These are phyloP conservation scores for Zanthoxylum bungeanum DNA, from an alignment of 345 rosid genomes.

Conservation along the genomic window DNA sequence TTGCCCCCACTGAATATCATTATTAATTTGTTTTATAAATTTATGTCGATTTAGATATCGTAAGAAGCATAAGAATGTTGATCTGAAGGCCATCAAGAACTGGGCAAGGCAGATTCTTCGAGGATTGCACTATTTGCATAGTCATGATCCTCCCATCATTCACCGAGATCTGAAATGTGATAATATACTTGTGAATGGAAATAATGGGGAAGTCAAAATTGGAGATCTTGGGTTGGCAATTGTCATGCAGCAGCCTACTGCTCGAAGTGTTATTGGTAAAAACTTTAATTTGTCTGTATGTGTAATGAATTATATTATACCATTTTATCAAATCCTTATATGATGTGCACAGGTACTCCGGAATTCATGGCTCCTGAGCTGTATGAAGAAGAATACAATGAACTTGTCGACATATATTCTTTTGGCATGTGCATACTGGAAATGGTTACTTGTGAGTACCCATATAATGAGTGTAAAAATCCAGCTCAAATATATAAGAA, in stretches of 20 bases:
- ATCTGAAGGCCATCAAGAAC: conserved; percentile 72
- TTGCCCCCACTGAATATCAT: conserved; percentile 8
- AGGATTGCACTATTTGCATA: conserved; percentile 66
- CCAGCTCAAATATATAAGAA: conserved; percentile 81
- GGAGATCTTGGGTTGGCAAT: conserved; percentile 89
- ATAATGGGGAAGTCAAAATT: conserved; percentile 79
- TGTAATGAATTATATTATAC: too few species aligned
- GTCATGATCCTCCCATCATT: conserved; percentile 64
- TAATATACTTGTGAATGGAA: conserved; percentile 79
- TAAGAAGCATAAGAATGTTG: conserved; percentile 68
- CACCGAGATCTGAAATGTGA: conserved; percentile 89
- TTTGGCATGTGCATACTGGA: conserved; percentile 88
- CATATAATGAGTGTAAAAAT: conserved; percentile 76
- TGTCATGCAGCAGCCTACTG: conserved; percentile 76
- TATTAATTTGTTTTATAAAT: conserved; percentile 1
- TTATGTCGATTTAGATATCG: conserved; percentile 42
- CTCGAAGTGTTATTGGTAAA: conserved; percentile 74
- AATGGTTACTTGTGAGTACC: conserved; percentile 79
- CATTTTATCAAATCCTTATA: not conserved
- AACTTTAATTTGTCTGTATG: not conserved
- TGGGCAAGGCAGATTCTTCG: conserved; percentile 82
- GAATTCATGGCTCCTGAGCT: conserved; percentile 97
- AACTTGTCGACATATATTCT: conserved; percentile 78
- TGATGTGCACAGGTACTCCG: conserved; percentile 62
- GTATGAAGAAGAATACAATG: conserved; percentile 83